phyloP scores from a whole-genome alignment of 2,329 filamentous ascomycete species.

The Chaetomium sp. region DNA sequence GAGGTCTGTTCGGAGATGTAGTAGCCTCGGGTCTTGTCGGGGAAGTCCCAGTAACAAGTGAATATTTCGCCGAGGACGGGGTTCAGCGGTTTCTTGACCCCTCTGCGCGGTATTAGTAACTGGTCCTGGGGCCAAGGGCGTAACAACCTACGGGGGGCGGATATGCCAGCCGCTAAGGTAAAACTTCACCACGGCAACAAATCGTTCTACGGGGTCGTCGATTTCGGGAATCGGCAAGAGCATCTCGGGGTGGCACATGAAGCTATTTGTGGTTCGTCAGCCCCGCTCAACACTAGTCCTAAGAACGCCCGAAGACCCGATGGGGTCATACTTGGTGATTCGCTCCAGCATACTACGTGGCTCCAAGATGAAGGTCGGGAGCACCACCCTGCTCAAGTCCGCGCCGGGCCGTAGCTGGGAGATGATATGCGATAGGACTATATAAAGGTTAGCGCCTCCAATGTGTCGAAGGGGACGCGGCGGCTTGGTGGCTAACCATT shows the following conservation, averaged over 20 bases:
- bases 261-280: constrained; percentile 49
- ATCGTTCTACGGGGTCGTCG: constrained; percentile 82
- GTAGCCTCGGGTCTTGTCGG: constrained; percentile 77
- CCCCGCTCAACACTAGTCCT: not conserved
- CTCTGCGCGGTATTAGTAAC: constrained; percentile 45
- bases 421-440: constrained; percentile 94
- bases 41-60: constrained; percentile 91
- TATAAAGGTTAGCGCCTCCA: constrained; percentile 11
- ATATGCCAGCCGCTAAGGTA: constrained; percentile 99
- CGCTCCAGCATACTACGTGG: constrained; percentile 96
- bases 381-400: constrained; percentile 85
- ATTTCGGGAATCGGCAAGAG: constrained; percentile 81
- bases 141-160: constrained; percentile 71
- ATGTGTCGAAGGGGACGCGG: not conserved
- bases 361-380: constrained; percentile 97
- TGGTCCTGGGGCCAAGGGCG: not conserved
- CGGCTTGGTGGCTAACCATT: constrained; percentile 58
- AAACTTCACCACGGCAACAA: constrained; percentile 94
- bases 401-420: constrained; percentile 92
- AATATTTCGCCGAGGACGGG: constrained; percentile 93
- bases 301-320: not conserved
- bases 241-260: constrained; percentile 98
- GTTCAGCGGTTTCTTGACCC: constrained; percentile 97
- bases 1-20: constrained; percentile 98
- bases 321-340: constrained; percentile 81